Evolutionary conservation across 441 rosid species (phyloP).

Genomic region (Theobroma grandiflorum): DNA sequence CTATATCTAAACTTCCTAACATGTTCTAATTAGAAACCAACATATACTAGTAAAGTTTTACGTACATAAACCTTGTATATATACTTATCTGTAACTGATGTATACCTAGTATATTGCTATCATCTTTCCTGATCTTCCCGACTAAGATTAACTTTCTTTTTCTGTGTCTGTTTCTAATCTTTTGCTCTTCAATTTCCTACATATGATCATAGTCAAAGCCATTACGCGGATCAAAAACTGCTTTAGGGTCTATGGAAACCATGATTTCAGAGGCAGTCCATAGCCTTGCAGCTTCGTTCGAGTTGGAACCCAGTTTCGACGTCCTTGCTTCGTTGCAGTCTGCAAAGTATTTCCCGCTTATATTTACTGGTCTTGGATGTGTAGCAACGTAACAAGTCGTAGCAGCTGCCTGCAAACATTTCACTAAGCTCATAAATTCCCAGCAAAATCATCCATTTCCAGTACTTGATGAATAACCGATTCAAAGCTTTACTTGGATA

Average conservation of each 20-base stretch:
- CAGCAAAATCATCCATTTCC: neutral
- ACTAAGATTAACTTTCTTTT: neutral
- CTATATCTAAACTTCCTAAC: neutral
- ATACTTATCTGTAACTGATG: constrained; percentile 11
- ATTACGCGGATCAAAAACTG: constrained; percentile 48
- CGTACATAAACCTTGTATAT: neutral
- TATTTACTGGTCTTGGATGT: constrained; percentile 55
- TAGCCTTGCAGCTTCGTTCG: constrained; percentile 68
- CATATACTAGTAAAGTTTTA: neutral
- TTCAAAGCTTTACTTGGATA: neutral
- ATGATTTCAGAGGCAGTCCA: constrained; percentile 84
- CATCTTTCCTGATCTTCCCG: constrained; percentile 1
- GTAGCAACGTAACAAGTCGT: constrained; percentile 85
- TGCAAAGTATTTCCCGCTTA: constrained; percentile 75
- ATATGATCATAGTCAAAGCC: constrained; percentile 26
- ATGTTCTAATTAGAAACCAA: neutral
- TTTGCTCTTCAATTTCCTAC: neutral
- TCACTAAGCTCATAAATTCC: neutral
- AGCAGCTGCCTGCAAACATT: constrained; percentile 74
- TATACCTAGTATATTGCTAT: neutral
- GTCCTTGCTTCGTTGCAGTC: constrained; percentile 83
- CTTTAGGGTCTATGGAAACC: constrained; percentile 65
- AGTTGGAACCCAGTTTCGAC: constrained; percentile 73
- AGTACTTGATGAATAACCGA: neutral
- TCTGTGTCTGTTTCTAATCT: constrained; percentile 1